Evolutionary conservation across 2,329 filamentous ascomycete genomes (phyloP), one percentile per base, ranked within the genome.

Genomic region (Grosmannia penicillata): DNA sequence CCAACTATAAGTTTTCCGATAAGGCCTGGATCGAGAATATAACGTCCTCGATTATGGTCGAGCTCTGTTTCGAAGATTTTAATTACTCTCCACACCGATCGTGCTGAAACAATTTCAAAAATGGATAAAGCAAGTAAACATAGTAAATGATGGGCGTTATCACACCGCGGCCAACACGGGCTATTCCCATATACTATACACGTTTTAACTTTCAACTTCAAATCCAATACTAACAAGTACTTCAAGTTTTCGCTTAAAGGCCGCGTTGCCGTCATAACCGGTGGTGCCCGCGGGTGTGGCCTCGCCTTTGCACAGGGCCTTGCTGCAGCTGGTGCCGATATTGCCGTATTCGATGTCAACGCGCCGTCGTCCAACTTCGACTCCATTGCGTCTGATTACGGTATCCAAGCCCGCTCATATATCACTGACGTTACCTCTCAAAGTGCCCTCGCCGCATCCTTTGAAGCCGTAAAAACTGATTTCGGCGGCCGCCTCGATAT

Each of bases 241-340:
- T 3, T 4, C 14, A 15, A 47, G 39, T 47, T 47, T 23, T 47
- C 45, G 3, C 37, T 45, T 21, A 36, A 38, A 24, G 45, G 45
- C n/a, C 43, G 76, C 49, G 68, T 82, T 2, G 71, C 84, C 33
- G 55, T 82, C 23, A 75, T 86, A 4, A 81, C 79, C 2, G 82
- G 82, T 15, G 82, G 72, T 39, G 81, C 72, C 3, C 68, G 75
- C 43, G 82, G 82, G 0, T 65, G 87, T 9, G 82, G 82, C n/a
- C 58, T 89, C 17, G 72, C 77, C 6, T 72, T 86, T 49, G 72
- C 79, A 1, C 80, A 87, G 49, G 80, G 76, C 1, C 59, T 87
- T 13, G 62, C 83, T 11, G 80, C 87, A 56, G 81, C 81, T 19
- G 82, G 82, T 17, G 82, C 45, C 14, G 41, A 45, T 31, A 35